Evolutionary conservation across 1,139 yeast species (phyloP).

Genomic region (Kurtzmaniella natalensis): DNA sequence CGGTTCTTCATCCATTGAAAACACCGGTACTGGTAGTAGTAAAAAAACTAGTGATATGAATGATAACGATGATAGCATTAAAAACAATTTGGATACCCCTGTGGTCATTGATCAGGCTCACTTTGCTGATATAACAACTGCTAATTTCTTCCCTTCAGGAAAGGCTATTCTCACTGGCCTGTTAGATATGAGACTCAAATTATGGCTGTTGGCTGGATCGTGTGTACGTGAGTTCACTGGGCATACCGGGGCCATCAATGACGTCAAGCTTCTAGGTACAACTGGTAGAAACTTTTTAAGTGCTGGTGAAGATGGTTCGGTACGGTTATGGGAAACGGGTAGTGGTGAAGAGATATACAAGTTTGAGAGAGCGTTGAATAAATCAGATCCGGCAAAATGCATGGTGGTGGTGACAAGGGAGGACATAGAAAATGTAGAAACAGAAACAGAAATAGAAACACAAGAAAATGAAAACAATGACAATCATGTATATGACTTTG

Average conservation of each 20-base stretch:
- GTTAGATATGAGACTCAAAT: slow-evolving; percentile 49
- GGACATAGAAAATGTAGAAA: slow-evolving; percentile 6
- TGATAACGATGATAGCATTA: too few relatives aligned
- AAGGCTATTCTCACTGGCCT: slow-evolving; percentile 54
- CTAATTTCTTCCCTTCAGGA: slow-evolving; percentile 55
- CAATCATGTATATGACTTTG: slow-evolving; percentile 24
- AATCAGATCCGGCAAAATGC: slow-evolving; percentile 27
- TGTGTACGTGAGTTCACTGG: slow-evolving; percentile 47
- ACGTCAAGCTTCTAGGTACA: slow-evolving; percentile 46
- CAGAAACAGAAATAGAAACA: neutral
- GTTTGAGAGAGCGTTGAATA: slow-evolving; percentile 29
- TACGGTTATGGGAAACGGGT: slow-evolving; percentile 68
- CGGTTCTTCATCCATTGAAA: too few relatives aligned
- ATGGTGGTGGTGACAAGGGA: slow-evolving; percentile 11
- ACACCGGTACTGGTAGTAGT: too few relatives aligned
- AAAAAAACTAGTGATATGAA: too few relatives aligned
- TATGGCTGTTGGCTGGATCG: slow-evolving; percentile 58
- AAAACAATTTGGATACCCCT: neutral
- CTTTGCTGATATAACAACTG: slow-evolving; percentile 30
- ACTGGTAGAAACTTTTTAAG: slow-evolving; percentile 59
- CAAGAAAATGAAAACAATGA: neutral
- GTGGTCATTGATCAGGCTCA: slow-evolving; percentile 36
- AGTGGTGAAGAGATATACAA: slow-evolving; percentile 40
- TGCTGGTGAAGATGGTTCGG: slow-evolving; percentile 48
- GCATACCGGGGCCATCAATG: slow-evolving; percentile 45